These are phyloP conservation scores for Phytophthora syringae DNA, from an alignment of 352 stramenopile genomes.

Conservation along the genomic window DNA sequence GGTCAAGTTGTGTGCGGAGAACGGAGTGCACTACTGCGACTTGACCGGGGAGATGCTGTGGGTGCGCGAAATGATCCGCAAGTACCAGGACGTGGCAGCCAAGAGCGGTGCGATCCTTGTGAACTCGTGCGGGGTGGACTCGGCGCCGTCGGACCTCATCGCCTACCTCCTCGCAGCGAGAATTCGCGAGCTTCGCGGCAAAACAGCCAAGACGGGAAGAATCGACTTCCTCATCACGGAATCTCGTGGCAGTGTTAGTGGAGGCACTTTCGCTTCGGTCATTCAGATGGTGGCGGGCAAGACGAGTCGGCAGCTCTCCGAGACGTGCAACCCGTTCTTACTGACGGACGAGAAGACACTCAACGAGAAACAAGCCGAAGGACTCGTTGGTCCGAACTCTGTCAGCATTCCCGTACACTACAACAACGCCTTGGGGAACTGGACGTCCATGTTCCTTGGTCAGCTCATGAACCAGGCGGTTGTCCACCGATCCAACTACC, in stretches of 20 bases:
- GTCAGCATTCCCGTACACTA: slow-evolving; percentile 36
- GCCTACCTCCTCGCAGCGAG: slow-evolving; percentile 52
- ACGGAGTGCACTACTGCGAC: slow-evolving; percentile 91
- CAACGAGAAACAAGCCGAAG: slow-evolving; percentile 19
- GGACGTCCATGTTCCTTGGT: slow-evolving; percentile 65
- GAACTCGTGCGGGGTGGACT: slow-evolving; percentile 86
- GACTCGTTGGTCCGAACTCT: slow-evolving; percentile 21
- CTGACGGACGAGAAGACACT: slow-evolving; percentile 37
- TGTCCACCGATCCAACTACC: slow-evolving; percentile 67
- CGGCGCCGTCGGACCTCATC: slow-evolving; percentile 78
- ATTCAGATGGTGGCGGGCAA: slow-evolving; percentile 23
- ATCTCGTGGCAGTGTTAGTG: slow-evolving; percentile 39
- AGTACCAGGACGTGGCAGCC: slow-evolving; percentile 57
- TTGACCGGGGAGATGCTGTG: slow-evolving; percentile 90
- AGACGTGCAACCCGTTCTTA: slow-evolving; percentile 42
- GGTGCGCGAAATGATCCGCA: slow-evolving; percentile 69
- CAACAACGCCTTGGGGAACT: slow-evolving; percentile 63
- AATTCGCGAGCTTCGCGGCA: slow-evolving; percentile 6
- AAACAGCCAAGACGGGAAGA: slow-evolving; percentile 40
- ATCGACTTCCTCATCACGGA: slow-evolving; percentile 48
- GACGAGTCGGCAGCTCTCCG: slow-evolving; percentile 13
- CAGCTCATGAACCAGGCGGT: slow-evolving; percentile 73
- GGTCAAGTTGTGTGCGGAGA: slow-evolving; percentile 79
- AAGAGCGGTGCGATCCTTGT: slow-evolving; percentile 79
- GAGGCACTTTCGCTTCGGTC: slow-evolving; percentile 55